Evolutionary conservation across 192 early-diverging fungal species (phyloP).

Genomic region (Rhizophagus sp.): DNA sequence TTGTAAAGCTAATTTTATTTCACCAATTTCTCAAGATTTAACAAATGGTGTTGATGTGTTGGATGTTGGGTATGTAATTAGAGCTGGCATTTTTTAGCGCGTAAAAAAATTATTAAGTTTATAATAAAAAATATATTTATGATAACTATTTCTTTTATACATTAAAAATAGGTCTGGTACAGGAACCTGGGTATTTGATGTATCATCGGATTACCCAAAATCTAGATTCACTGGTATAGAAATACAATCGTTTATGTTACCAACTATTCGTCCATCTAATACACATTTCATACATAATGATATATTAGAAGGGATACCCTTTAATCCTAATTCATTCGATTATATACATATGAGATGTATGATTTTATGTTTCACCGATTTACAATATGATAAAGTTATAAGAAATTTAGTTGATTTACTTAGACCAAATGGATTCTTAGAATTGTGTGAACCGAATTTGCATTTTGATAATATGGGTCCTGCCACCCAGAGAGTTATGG

Average conservation of each 20-base stretch:
- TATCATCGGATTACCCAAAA: not conserved
- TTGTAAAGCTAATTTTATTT: not conserved
- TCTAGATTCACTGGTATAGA: slow-evolving; percentile 6
- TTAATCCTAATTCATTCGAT: not conserved
- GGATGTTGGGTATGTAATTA: not conserved
- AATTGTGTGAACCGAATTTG: slow-evolving; percentile 36
- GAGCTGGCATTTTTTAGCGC: too few species aligned
- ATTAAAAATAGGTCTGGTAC: not conserved
- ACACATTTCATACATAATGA: not conserved
- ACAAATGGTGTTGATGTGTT: not conserved
- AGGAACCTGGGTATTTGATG: slow-evolving; percentile 16
- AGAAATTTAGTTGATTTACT: slow-evolving; percentile 36
- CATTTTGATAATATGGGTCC: slow-evolving; percentile 32
- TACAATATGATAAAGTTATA: slow-evolving; percentile 1
- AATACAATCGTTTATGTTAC: not conserved
- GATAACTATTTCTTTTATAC: too few species aligned
- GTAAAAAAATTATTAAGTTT: too few species aligned
- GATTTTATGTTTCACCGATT: not conserved
- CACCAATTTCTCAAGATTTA: not conserved
- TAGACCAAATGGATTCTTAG: slow-evolving; percentile 34
- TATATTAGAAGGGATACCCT: slow-evolving; percentile 8
- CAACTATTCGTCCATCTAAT: not conserved
- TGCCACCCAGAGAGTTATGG: slow-evolving; percentile 24
- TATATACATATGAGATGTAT: not conserved
- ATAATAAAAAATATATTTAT: too few species aligned